A percentile compares a stretch with the other conserved stretches of the same genome.
Conservation (phyloP, 1,284 basidiomycete genomes). For the Inonotus hispidus region DNA sequence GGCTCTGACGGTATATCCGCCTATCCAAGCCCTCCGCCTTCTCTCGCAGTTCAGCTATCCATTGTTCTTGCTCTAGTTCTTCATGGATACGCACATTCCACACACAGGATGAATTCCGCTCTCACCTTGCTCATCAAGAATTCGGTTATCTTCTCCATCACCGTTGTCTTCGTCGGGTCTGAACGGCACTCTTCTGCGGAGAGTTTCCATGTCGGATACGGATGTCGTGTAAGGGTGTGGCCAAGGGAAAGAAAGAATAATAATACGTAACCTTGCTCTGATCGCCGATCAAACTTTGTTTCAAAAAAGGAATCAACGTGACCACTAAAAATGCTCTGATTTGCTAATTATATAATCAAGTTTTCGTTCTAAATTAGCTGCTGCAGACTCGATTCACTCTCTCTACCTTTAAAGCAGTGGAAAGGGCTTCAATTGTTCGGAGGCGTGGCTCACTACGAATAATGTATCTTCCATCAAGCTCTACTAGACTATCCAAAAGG, state of each 20-base stretch:
- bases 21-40: neutral
- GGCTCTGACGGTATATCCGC: neutral
- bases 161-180: neutral
- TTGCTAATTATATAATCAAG: neutral
- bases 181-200: slow-evolving; percentile 15
- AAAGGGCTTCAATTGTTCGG: no score
- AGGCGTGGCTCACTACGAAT: neutral
- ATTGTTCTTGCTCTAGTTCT: slow-evolving; percentile 17
- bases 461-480: slow-evolving; percentile 6
- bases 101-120: no score
- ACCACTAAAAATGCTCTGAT: slow-evolving; percentile 7
- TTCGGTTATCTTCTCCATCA: neutral
- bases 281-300: neutral
- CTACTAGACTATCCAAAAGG: slow-evolving; percentile 6
- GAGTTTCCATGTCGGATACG: neutral
- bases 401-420: neutral
- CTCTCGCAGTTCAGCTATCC: slow-evolving; percentile 4
- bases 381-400: neutral
- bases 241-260: neutral
- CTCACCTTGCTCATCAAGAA: slow-evolving; percentile 16
- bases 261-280: neutral
- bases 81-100: no score
- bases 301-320: neutral
- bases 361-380: no score
- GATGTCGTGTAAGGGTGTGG: neutral